Evolutionary conservation across 2,329 filamentous ascomycete species (phyloP).

Genomic region (Calonectria crousiana): DNA sequence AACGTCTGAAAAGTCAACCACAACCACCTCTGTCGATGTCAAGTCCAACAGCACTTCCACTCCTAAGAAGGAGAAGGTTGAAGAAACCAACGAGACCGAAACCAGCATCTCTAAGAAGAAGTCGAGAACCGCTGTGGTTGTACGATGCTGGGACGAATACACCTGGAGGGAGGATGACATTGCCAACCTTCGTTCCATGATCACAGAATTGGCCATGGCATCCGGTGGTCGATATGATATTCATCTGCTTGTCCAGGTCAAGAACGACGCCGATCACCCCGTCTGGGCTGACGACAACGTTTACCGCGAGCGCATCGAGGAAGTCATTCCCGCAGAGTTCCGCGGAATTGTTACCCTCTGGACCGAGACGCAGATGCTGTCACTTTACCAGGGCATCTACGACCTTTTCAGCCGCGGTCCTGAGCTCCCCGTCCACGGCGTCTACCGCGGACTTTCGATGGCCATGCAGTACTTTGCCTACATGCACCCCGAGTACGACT

Average conservation of each 20-base stretch:
- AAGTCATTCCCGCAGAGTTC: constrained; percentile 85
- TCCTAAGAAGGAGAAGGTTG: constrained; percentile 12
- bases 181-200: constrained; percentile 84
- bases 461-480: constrained; percentile 94
- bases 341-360: constrained; percentile 89
- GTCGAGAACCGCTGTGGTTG: constrained; percentile 77
- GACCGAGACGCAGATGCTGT: constrained; percentile 93
- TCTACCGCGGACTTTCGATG: constrained; percentile 94
- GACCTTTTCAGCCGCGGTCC: constrained; percentile 77
- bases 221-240: constrained; percentile 90
- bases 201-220: constrained; percentile 83
- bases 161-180: constrained; percentile 84
- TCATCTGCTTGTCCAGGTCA: constrained; percentile 87
- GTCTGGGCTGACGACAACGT: constrained; percentile 81
- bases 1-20: constrained; percentile 20
- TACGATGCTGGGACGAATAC: constrained; percentile 87
- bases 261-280: constrained; percentile 78
- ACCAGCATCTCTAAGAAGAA: constrained; percentile 29
- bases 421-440: constrained; percentile 85
- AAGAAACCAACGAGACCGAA: not conserved
- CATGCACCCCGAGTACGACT: constrained; percentile 88
- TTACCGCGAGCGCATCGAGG: constrained; percentile 75
- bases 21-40: constrained; percentile 29
- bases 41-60: constrained; percentile 18
- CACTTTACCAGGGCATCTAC: constrained; percentile 88